Evolutionary conservation across 495 filamentous ascomycete species (phyloP), one percentile per base, ranked within the genome.

Genomic region (Lasiosphaeria ovina): DNA sequence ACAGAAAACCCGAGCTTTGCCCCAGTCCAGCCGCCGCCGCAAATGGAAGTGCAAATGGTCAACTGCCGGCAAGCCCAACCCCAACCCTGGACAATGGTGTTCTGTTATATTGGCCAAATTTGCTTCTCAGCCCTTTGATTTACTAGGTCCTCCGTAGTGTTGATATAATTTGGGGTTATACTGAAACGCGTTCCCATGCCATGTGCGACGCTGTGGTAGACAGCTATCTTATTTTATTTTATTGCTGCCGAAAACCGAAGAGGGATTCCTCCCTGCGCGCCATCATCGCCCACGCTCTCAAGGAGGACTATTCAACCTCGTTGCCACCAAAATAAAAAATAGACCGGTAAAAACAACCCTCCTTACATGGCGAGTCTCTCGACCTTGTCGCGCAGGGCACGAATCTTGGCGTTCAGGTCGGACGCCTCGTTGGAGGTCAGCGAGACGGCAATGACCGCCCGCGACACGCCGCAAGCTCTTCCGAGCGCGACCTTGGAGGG

Each of bases 381-480:
- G 47, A 98, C 91, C 87, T 97, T 94, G 73, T 93, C 88, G 83
- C 93, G 96, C 68, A 98, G 76, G 50, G 81, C 76, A 59, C 88
- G 79, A 73, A 98, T 97, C 83, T 94, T 90, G 63, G 80, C 80
- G 76, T 87, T 87, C 35, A 98, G 81, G 70, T 97, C 94, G 58
- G 83, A 88, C 12, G 89, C 91, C 77, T 97, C 94, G 81, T 97
- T 98, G 66, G 89, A 92, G 42, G 91, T 96, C 69, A 97, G 93
- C 62, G 83, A 87, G 44, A 85, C 87, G 45, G 89, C 87, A 66
- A 98, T 97, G 44, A 98, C 92, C 48, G 91, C 83, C 42, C 94
- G 79, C 65, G 81, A 87, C 54, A 97, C 93, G 79, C 93, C 93
- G 71, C 87, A 89, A 38, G 89, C 87, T 64, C 92, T 82, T 48